Evolutionary conservation across 2,329 filamentous ascomycete species (phyloP).

Genomic region (Botrytis byssoidea): DNA sequence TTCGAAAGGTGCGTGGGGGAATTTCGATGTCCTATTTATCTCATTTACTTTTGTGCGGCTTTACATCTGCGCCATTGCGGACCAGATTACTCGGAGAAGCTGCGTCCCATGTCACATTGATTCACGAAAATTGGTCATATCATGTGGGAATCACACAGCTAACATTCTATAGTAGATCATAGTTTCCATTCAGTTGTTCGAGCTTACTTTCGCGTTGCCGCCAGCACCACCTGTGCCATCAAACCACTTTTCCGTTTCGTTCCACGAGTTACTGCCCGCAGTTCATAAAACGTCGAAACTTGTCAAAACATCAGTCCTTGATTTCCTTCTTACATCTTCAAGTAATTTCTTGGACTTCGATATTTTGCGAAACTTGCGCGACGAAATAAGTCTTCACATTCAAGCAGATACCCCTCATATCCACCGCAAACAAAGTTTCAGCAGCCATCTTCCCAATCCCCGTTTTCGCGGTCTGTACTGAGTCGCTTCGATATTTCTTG

Average conservation of each 20-base stretch:
- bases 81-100: constrained; percentile 1
- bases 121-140: constrained; percentile 4
- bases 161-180: constrained; percentile 13
- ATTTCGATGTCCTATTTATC: not conserved
- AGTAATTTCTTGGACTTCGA: constrained; percentile 16
- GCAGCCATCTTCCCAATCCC: constrained; percentile 1
- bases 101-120: constrained; percentile 2
- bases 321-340: constrained; percentile 22
- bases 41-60: constrained; percentile 15
- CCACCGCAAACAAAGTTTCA: not conserved
- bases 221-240: constrained; percentile 35
- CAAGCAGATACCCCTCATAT: not conserved
- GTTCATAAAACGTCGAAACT: constrained; percentile 13
- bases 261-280: constrained; percentile 30
- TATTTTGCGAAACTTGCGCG: constrained; percentile 15
- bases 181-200: constrained; percentile 24
- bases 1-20: constrained; percentile 17
- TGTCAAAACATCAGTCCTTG: constrained; percentile 22
- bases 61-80: constrained; percentile 9
- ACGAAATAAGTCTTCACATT: not conserved
- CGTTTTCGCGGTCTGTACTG: not conserved
- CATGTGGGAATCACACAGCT: constrained; percentile 22
- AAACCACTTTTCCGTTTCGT: constrained; percentile 30
- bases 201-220: constrained; percentile 27
- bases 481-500: constrained; percentile 1